Evolutionary conservation across 1,139 yeast species (phyloP).

Genomic region (Kazachstania sp.): DNA sequence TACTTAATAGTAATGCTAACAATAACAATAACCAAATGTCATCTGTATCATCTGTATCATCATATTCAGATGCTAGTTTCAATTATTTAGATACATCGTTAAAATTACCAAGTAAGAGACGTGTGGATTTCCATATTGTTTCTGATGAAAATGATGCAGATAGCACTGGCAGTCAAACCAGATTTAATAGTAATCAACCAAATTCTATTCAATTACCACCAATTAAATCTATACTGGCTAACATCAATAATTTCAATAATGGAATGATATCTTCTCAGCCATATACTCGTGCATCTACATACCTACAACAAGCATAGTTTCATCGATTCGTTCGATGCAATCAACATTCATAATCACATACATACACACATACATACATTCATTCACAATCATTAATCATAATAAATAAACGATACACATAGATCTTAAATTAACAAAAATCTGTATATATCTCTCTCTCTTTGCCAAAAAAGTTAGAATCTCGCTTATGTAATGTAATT

Average conservation of each 20-base stretch:
- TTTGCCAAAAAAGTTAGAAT: no score
- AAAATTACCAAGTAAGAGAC: neutral
- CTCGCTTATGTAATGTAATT: no score
- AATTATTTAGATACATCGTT: neutral
- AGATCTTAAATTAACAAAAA: no score
- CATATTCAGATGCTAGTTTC: neutral
- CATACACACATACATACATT: neutral
- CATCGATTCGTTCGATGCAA: neutral
- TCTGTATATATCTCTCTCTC: no score
- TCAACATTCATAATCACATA: neutral
- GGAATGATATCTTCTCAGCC: neutral
- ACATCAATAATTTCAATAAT: slow-evolving; percentile 10
- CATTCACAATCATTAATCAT: no score
- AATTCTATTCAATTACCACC: slow-evolving; percentile 12
- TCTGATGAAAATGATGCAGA: slow-evolving; percentile 8
- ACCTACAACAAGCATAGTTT: neutral
- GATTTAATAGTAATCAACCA: neutral
- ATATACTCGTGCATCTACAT: neutral
- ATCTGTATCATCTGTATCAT: slow-evolving; percentile 1
- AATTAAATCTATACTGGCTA: slow-evolving; percentile 13
- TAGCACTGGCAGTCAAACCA: neutral
- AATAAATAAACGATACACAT: neutral
- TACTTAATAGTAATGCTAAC: slow-evolving; percentile 7
- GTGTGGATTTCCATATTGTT: slow-evolving; percentile 11
- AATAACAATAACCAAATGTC: neutral